These are phyloP conservation scores for Komagataella pastoris DNA, from an alignment of 805 yeast genomes.

Conservation along the genomic window DNA sequence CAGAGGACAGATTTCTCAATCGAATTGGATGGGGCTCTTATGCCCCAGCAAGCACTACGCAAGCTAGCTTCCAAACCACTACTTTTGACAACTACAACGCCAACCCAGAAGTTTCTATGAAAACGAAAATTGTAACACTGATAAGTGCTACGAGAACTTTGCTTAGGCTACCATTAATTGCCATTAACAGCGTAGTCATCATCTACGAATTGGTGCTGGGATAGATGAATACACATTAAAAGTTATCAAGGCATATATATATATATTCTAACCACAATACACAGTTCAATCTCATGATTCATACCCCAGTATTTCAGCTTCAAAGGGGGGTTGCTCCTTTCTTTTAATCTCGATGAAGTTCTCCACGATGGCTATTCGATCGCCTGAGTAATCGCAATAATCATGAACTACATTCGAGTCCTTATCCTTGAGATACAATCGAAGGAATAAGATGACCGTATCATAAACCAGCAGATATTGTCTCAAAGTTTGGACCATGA, in stretches of 20 bases:
- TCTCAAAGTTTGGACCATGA: constrained; percentile 45
- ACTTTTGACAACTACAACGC: constrained; percentile 2
- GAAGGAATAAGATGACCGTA: constrained; percentile 14
- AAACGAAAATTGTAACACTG: constrained; percentile 34
- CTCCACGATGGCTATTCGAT: constrained; percentile 2
- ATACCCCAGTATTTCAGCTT: neutral
- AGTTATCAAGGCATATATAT: constrained; percentile 1
- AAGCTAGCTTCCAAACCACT: constrained; percentile 9
- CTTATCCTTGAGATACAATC: neutral
- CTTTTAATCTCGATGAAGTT: neutral
- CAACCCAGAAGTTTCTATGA: constrained; percentile 14
- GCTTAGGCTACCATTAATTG: constrained; percentile 44
- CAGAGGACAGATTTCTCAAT: constrained; percentile 48
- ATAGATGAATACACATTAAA: constrained; percentile 8
- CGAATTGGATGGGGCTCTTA: constrained; percentile 21
- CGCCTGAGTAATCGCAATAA: constrained; percentile 1
- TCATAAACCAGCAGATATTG: constrained; percentile 42
- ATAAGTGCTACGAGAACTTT: constrained; percentile 48
- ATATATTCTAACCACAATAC: neutral
- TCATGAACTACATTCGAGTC: neutral
- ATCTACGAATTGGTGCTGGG: constrained; percentile 41
- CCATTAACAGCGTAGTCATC: constrained; percentile 34
- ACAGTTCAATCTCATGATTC: neutral
- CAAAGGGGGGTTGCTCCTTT: neutral
- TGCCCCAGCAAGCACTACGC: constrained; percentile 2